Conservation (phyloP, 1,139 yeast species). For the Debaryomycetaceae sp. region DNA sequence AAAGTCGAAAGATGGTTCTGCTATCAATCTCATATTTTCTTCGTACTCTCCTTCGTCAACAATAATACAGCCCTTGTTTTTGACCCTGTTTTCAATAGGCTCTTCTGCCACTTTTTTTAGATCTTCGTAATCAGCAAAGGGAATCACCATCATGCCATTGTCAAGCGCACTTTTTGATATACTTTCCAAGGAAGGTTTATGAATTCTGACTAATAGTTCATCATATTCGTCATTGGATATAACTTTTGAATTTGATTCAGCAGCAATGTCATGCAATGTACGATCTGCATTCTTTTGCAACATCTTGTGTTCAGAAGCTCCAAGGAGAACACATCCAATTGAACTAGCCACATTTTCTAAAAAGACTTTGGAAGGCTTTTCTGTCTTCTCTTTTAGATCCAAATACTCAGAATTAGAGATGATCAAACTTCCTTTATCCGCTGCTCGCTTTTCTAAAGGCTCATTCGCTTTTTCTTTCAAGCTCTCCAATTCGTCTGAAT, state of each 20-base stretch:
- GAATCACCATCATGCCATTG: constrained; percentile 26
- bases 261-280: constrained; percentile 13
- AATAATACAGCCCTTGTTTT: constrained; percentile 5
- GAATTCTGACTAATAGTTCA: constrained; percentile 29
- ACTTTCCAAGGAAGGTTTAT: constrained; percentile 34
- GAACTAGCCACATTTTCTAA: constrained; percentile 27
- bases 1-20: neutral
- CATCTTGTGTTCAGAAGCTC: constrained; percentile 7
- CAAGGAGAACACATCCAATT: constrained; percentile 8
- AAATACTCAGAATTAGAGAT: constrained; percentile 11
- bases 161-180: constrained; percentile 24
- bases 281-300: constrained; percentile 10
- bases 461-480: constrained; percentile 8
- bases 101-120: constrained; percentile 15
- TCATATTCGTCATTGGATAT: constrained; percentile 23
- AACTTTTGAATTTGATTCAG: constrained; percentile 9
- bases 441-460: constrained; percentile 14
- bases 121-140: constrained; percentile 21
- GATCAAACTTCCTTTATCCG: constrained; percentile 8
- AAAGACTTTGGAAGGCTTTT: constrained; percentile 27
- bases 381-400: constrained; percentile 9
- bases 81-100: constrained; percentile 16
- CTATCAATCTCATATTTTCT: neutral
- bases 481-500: constrained; percentile 10
- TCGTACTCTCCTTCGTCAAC: neutral